phyloP scores from a whole-genome alignment of 2,329 filamentous ascomycete genomes.

The Penicillium sp. region DNA sequence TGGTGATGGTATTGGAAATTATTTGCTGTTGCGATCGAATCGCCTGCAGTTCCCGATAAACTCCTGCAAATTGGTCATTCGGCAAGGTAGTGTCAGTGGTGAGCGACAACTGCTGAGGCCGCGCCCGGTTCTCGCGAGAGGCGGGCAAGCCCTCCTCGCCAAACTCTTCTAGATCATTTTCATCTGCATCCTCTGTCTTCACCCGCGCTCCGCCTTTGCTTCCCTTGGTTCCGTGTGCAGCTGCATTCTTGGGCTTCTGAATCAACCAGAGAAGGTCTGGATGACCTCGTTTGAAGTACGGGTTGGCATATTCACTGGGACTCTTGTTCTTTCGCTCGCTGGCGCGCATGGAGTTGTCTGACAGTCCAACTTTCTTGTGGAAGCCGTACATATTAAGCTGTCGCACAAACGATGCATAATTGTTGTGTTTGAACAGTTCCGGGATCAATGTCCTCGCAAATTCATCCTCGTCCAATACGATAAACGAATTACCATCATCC shows the following conservation, averaged over 20 bases:
- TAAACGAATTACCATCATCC: constrained; percentile 91
- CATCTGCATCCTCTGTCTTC: constrained; percentile 60
- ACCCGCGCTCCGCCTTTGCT: constrained; percentile 39
- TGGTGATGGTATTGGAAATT: constrained; percentile 77
- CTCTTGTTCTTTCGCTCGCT: constrained; percentile 97
- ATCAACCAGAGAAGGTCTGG: constrained; percentile 94
- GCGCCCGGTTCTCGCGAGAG: constrained; percentile 34
- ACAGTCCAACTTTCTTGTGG: constrained; percentile 74
- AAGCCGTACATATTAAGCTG: constrained; percentile 67
- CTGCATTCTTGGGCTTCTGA: constrained; percentile 82
- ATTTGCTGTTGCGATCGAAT: constrained; percentile 82
- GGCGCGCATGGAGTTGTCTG: constrained; percentile 95
- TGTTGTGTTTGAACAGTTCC: constrained; percentile 75
- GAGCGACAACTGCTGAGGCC: constrained; percentile 46
- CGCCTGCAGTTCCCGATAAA: constrained; percentile 76
- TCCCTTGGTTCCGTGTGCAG: constrained; percentile 54
- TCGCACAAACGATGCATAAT: constrained; percentile 73
- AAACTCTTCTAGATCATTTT: constrained; percentile 60
- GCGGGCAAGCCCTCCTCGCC: constrained; percentile 40
- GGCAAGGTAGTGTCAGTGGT: constrained; percentile 47
- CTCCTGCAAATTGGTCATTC: constrained; percentile 70
- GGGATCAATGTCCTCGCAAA: constrained; percentile 72
- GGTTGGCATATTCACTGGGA: constrained; percentile 96
- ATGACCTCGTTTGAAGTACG: constrained; percentile 89
- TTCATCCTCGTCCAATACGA: constrained; percentile 93